Evolutionary conservation across 805 yeast genomes (phyloP).

Genomic region (Kuraishia ogatae): DNA sequence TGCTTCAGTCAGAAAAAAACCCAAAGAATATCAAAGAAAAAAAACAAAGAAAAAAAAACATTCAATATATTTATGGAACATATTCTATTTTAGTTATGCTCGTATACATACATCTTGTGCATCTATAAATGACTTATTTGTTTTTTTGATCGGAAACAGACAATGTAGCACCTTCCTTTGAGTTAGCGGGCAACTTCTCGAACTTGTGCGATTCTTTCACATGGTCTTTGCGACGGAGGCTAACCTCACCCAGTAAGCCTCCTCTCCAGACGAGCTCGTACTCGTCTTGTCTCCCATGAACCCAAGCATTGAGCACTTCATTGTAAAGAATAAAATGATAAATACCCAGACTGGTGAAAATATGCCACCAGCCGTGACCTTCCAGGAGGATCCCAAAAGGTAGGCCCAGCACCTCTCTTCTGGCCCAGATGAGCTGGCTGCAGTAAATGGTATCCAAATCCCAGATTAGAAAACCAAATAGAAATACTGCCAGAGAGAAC

Average conservation of each 20-base stretch:
- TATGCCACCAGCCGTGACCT: conserved; percentile 96
- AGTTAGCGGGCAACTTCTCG: neutral
- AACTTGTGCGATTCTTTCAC: neutral
- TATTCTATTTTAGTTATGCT: neutral
- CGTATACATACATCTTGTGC: neutral
- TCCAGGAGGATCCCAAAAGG: conserved; percentile 82
- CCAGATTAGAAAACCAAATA: conserved; percentile 75
- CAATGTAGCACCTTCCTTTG: neutral
- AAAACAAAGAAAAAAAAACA: too few species aligned
- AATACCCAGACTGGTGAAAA: conserved; percentile 72
- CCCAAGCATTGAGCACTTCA: conserved; percentile 62
- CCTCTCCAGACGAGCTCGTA: conserved; percentile 48
- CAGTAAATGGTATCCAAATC: conserved; percentile 79
- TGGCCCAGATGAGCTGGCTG: conserved; percentile 39
- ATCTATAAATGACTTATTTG: neutral
- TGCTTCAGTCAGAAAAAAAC: too few species aligned
- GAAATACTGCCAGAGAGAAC: conserved; percentile 53
- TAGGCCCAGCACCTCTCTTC: conserved; percentile 58
- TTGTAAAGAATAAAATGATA: conserved; percentile 71
- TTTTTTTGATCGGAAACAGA: neutral
- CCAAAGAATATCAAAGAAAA: too few species aligned
- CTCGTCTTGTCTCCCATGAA: conserved; percentile 40
- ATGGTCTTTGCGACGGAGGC: conserved; percentile 7
- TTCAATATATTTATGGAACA: too few species aligned
- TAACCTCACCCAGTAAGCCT: conserved; percentile 47